A percentile compares a stretch with the other conserved stretches of the same genome.
phyloP scores from a whole-genome alignment of 208 protist species.

The Leishmania arabica region DNA sequence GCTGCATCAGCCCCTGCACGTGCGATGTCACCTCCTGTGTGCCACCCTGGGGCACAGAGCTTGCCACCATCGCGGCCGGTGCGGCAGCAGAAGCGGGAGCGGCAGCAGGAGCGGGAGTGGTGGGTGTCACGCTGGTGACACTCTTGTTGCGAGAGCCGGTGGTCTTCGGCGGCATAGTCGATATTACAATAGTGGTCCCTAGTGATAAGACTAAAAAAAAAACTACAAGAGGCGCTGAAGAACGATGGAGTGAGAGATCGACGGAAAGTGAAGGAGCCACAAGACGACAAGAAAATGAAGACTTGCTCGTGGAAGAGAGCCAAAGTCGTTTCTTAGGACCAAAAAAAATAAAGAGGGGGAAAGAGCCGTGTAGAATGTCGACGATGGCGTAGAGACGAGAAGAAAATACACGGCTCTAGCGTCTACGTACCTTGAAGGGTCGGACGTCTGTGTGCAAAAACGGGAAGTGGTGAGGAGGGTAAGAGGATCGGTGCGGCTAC shows the following conservation, averaged over 20 bases:
- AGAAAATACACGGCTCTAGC: not conserved
- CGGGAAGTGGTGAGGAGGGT: not conserved
- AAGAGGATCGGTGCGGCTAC: not conserved
- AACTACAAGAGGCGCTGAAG: not conserved
- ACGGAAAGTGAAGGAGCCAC: not conserved
- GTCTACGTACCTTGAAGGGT: not conserved
- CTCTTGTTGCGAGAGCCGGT: not conserved
- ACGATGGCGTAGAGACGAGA: not conserved
- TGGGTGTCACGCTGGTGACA: not conserved
- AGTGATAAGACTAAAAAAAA: slow-evolving; percentile 17
- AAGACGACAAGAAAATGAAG: not conserved
- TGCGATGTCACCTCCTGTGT: slow-evolving; percentile 93
- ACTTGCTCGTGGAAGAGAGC: not conserved
- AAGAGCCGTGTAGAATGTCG: not conserved
- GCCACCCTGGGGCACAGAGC: slow-evolving; percentile 28
- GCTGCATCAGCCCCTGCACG: slow-evolving; percentile 93
- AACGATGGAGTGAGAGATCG: not conserved
- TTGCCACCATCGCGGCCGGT: slow-evolving; percentile 1
- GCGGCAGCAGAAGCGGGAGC: not conserved
- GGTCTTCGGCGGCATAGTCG: slow-evolving; percentile 32
- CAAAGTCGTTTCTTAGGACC: not conserved
- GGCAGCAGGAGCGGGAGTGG: not conserved
- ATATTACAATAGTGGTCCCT: not conserved
- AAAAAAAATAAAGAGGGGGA: not conserved
- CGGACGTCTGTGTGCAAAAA: not conserved